Base-by-base conservation (phyloP, 345 rosid species). In the Sonneratia alba region DNA sequence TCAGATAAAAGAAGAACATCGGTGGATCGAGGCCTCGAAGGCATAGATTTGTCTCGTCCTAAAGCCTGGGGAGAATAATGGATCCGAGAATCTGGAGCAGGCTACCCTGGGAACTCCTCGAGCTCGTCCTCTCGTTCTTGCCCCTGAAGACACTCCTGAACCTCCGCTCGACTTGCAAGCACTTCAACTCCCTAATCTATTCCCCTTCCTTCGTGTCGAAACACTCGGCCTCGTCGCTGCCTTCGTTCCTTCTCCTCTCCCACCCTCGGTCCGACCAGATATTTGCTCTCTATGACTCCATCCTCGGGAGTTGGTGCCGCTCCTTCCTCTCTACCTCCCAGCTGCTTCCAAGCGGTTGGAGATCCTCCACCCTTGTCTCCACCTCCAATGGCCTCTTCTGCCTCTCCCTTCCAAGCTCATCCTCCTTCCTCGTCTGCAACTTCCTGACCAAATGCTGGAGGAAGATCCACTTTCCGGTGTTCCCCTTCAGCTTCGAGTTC, bases 61-160 rank as follows among this genome's bases (percentile, higher is more conserved):
- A 36, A 42, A 42, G 62, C 27, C 40, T 51, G 1, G 48, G 56
- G 3, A 70, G 68, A 38, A 2, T 40, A 0, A 89, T 94, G 98
- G 96, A 94, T 81, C 93, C 96, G 3, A 74, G 18, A 45, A 82
- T 94, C 72, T 94, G 98, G 98, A 83, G 93, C 81, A 70, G 67
- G 22, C 73, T 91, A 69, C 97, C 97, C 2, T 71, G 36, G 70
- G 96, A 94, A 62, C 73, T 94, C 38, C 85, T 94, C 0, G 97
- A 91, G 36, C 84, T 73, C 51, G 72, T 88, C 27, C 76, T 94
- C 57, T 83, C 86, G 7, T 81, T 86, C 57, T 72, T 94, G 51
- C 95, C 97, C 38, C 85, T 87, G 43, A 84, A 77, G 76, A 72
- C 78, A 14, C 79, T 91, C 76, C 59, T 94, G 73, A 78, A 74